Conservation (phyloP, 768 basidiomycete genomes). For the Mycena galericulata region DNA sequence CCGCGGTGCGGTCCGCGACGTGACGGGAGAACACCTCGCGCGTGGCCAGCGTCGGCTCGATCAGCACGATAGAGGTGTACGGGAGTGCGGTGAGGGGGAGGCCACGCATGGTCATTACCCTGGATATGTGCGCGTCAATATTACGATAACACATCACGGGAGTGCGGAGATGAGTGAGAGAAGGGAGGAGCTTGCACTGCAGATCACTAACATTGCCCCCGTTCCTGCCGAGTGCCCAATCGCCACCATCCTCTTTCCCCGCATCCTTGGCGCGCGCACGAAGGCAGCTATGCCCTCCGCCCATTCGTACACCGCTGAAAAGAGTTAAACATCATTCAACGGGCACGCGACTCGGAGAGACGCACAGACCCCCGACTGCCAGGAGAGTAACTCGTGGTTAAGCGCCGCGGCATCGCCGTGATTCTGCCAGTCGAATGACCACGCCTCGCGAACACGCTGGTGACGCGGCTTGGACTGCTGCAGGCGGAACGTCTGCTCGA, state of each 20-base stretch:
- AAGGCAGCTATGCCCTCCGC: slow-evolving; percentile 37
- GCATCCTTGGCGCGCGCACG: slow-evolving; percentile 34
- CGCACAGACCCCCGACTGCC: slow-evolving; percentile 40
- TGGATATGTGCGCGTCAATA: slow-evolving; percentile 14
- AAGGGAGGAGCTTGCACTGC: background rate
- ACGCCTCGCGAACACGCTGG: slow-evolving; percentile 50
- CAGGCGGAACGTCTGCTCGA: slow-evolving; percentile 42
- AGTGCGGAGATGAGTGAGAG: too few species aligned
- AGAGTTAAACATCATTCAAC: background rate
- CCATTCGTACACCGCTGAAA: slow-evolving; percentile 45
- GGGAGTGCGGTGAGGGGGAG: slow-evolving; percentile 19
- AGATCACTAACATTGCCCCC: slow-evolving; percentile 43
- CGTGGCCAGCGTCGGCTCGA: slow-evolving; percentile 49
- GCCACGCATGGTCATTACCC: slow-evolving; percentile 31
- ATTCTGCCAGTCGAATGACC: slow-evolving; percentile 55
- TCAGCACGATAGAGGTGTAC: slow-evolving; percentile 43
- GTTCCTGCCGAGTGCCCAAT: slow-evolving; percentile 50
- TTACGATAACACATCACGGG: background rate
- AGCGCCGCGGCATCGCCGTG: slow-evolving; percentile 52
- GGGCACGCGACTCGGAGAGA: too few species aligned
- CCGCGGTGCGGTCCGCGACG: slow-evolving; percentile 30
- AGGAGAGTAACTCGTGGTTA: slow-evolving; percentile 45
- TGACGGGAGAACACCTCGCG: slow-evolving; percentile 40
- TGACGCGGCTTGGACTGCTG: slow-evolving; percentile 35
- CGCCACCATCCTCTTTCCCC: slow-evolving; percentile 41